Conservation (phyloP, 148 eudicot genomes). For the Vaccinium corymbosum region DNA sequence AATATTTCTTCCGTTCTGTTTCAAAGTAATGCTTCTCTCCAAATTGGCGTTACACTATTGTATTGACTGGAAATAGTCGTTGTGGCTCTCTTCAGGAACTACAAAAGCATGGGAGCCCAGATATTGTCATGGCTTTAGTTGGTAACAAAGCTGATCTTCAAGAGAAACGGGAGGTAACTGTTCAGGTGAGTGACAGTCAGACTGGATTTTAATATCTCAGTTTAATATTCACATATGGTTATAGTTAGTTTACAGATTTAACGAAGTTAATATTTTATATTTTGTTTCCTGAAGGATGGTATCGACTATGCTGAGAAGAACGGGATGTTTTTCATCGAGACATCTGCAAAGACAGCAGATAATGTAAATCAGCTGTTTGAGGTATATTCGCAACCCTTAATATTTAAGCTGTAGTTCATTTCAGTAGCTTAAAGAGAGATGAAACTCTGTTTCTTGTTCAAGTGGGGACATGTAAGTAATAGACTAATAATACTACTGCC, state of each 20-base stretch:
- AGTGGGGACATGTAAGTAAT: not conserved
- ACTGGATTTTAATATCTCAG: not conserved
- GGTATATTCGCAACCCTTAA: conserved; percentile 36
- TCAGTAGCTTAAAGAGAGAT: not conserved
- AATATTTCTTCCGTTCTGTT: not conserved
- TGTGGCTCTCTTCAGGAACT: conserved; percentile 49
- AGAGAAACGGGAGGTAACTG: conserved; percentile 78
- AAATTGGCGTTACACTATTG: not conserved
- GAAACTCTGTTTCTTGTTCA: not conserved
- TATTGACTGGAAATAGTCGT: not conserved
- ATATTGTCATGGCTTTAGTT: conserved; percentile 94
- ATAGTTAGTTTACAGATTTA: not conserved
- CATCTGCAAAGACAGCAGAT: conserved; percentile 98
- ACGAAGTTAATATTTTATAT: not conserved
- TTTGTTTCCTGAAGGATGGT: conserved; percentile 57
- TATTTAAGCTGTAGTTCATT: not conserved
- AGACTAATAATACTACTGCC: no score
- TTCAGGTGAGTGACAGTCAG: conserved; percentile 52
- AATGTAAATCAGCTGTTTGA: conserved; percentile 93
- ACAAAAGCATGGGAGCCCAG: conserved; percentile 94
- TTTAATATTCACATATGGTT: not conserved
- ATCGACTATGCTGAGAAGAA: conserved; percentile 83
- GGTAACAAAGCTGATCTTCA: conserved; percentile 97
- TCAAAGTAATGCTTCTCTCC: not conserved
- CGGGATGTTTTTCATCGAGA: conserved; percentile 96